Evolutionary conservation across 345 rosid genomes (phyloP), one percentile per base, ranked within the genome.

Genomic region (Aethionema arabicum): DNA sequence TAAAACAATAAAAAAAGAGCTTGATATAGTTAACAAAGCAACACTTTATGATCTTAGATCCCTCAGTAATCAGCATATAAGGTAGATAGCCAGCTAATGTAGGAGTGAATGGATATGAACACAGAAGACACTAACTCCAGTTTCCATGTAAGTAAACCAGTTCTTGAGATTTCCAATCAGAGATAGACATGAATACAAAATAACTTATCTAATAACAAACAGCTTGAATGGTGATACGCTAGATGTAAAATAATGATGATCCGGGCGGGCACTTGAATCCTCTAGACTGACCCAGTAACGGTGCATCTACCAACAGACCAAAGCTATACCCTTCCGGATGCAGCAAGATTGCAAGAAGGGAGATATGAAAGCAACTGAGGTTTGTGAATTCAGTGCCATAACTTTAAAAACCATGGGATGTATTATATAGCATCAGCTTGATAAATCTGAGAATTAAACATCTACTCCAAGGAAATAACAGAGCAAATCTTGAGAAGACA

Each of bases 1-100:
- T 30, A 63, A 58, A 77, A 38, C 55, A 14, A 58, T 54, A 80
- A 74, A 63, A 67, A 66, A 74, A 65, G 59, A 65, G 71, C 79
- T 72, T 57, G 73, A 56, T 44, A 39, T n/a, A 8, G 63, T 32
- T 67, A 51, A 52, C 36, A 52, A 62, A 44, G 42, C 7, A 69
- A 46, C 54, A 33, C 57, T 54, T 65, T 46, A 58, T 66, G 52
- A 46, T 47, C 21, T 16, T 68, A 68, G 53, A 68, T 11, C 33
- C 60, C 31, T 32, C 13, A n/a, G n/a, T n/a, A n/a, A n/a, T n/a
- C n/a, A 30, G 40, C 59, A 54, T 2, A 10, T 4, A 13, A 1
- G 42, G 27, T 32, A 52, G 32, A 27, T 41, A 33, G 59, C 42
- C 9, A 0, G 4, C 53, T 21, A n/a, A 55, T 9, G 31, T 32